Conservation (phyloP, 768 basidiomycete species). For the Pleurotus tuber-regium region DNA sequence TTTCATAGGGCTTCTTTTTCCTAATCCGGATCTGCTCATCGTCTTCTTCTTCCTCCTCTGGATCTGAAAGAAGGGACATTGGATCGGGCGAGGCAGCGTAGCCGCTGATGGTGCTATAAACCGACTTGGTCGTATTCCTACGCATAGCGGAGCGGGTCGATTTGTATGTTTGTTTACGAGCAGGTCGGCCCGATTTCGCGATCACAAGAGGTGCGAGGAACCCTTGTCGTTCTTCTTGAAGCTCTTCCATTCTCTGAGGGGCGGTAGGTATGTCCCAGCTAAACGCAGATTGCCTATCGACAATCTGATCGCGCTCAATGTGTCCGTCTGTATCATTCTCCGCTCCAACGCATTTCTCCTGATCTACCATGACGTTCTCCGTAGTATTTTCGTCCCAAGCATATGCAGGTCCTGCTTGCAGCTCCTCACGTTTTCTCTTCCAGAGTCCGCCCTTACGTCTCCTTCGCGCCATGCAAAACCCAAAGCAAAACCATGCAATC, state of each 20-base stretch:
- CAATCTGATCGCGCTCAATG: slow-evolving; percentile 9
- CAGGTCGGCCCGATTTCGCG: background rate
- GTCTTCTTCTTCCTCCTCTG: slow-evolving; percentile 14
- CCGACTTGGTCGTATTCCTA: slow-evolving; percentile 6
- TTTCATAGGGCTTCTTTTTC: slow-evolving; percentile 37
- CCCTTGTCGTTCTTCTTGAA: slow-evolving; percentile 21
- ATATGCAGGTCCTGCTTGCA: slow-evolving; percentile 21
- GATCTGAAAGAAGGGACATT: slow-evolving; percentile 22
- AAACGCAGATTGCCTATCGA: slow-evolving; percentile 20
- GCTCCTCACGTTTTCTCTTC: slow-evolving; percentile 2
- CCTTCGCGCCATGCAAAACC: slow-evolving; percentile 24
- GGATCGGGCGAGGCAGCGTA: slow-evolving; percentile 20
- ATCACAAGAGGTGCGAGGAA: slow-evolving; percentile 20
- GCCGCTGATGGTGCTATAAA: slow-evolving; percentile 15
- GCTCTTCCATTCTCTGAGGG: background rate
- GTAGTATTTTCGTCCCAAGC: slow-evolving; percentile 19
- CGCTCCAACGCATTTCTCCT: background rate
- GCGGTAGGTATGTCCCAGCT: slow-evolving; percentile 8
- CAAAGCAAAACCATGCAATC: slow-evolving; percentile 33
- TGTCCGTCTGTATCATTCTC: background rate
- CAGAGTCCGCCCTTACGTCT: slow-evolving; percentile 1
- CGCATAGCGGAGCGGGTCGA: slow-evolving; percentile 13
- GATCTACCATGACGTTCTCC: slow-evolving; percentile 10
- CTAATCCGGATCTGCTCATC: slow-evolving; percentile 9
- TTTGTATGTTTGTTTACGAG: background rate